A percentile compares a stretch with the other conserved stretches of the same genome.
phyloP scores from a whole-genome alignment of 139 green algal genomes.

The Gonium pectorale region DNA sequence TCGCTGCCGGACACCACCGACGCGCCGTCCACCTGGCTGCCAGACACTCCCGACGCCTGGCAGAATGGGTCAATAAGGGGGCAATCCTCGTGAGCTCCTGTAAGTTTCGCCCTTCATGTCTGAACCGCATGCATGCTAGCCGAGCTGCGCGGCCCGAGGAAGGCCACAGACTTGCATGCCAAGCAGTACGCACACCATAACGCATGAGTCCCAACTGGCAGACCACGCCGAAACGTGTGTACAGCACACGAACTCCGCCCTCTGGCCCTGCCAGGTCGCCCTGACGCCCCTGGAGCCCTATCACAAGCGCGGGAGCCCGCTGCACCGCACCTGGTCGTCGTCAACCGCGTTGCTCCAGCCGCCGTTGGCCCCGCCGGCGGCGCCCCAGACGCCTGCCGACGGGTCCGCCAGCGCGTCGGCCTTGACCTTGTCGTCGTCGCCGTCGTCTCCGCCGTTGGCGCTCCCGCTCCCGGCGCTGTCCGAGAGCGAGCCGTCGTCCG shows the following conservation, averaged over 20 bases:
- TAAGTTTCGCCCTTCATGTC: no score
- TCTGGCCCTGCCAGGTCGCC: no score
- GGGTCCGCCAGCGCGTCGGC: constrained; percentile 2
- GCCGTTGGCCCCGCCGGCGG: background rate
- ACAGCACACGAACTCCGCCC: no score
- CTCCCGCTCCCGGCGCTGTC: constrained; percentile 14
- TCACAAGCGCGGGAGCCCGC: no score
- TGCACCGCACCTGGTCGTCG: constrained; percentile 10
- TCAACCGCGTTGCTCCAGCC: constrained; percentile 4
- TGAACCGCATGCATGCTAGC: no score
- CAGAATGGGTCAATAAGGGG: background rate
- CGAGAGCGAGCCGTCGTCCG: constrained; percentile 1
- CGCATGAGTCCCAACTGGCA: no score
- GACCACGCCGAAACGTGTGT: no score
- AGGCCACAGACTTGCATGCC: no score
- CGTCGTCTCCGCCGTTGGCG: constrained; percentile 3
- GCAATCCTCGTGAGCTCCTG: no score
- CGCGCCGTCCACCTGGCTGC: constrained; percentile 38
- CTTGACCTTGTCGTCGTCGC: background rate
- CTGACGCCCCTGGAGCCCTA: no score
- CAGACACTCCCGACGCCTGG: constrained; percentile 39
- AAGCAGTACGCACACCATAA: no score
- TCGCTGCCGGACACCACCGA: constrained; percentile 45
- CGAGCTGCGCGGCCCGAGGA: no score
- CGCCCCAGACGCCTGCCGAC: background rate